phyloP scores from a whole-genome alignment of 1,284 basidiomycete genomes.

The Tranzscheliella williamsii region DNA sequence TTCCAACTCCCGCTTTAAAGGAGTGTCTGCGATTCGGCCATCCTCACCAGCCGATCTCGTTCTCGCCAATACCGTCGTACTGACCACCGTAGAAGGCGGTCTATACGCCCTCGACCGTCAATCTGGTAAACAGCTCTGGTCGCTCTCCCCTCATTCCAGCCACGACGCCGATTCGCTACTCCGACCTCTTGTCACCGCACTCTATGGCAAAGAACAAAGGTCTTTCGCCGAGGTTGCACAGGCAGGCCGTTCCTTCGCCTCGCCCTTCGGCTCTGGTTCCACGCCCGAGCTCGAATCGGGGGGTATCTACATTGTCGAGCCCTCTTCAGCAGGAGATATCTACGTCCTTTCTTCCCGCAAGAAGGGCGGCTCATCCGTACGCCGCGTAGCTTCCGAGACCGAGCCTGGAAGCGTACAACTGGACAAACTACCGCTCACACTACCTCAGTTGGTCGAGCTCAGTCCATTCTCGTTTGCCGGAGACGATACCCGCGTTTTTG shows the following conservation, averaged over 20 bases:
- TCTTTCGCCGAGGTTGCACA: constrained; percentile 48
- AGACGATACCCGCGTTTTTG: constrained; percentile 75
- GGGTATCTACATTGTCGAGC: constrained; percentile 87
- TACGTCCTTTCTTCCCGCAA: constrained; percentile 71
- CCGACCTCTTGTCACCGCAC: constrained; percentile 46
- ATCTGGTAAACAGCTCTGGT: constrained; percentile 66
- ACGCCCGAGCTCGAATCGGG: constrained; percentile 65
- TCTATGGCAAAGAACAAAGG: constrained; percentile 43
- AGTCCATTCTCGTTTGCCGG: constrained; percentile 79
- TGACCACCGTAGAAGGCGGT: constrained; percentile 86
- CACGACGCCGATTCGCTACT: constrained; percentile 37
- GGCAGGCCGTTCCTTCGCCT: constrained; percentile 19
- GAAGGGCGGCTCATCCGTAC: not conserved
- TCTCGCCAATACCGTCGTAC: constrained; percentile 75
- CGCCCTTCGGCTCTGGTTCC: constrained; percentile 14
- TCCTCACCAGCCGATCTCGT: constrained; percentile 63
- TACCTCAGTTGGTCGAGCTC: constrained; percentile 82
- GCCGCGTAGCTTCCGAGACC: constrained; percentile 2
- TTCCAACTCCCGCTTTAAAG: constrained; percentile 18
- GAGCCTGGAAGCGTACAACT: constrained; percentile 36
- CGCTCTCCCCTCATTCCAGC: constrained; percentile 27
- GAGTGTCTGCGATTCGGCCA: constrained; percentile 14
- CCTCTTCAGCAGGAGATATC: constrained; percentile 79
- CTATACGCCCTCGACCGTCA: constrained; percentile 83
- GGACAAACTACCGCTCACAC: constrained; percentile 80